phyloP scores from a whole-genome alignment of 805 yeast species.

The Geotrichum ghanense region DNA sequence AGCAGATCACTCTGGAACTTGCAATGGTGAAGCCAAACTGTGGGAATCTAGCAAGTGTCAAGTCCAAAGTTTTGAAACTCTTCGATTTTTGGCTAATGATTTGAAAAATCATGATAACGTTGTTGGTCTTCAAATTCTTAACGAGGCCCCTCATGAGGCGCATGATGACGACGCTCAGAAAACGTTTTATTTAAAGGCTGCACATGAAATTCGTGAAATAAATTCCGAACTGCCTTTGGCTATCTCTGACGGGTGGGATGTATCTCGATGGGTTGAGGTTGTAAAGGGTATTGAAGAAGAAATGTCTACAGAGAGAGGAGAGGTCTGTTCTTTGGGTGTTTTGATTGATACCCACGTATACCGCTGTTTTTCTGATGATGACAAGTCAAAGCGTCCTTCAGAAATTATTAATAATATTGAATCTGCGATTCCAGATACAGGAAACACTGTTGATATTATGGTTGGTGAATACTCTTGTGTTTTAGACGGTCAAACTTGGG shows the following conservation, averaged over 20 bases:
- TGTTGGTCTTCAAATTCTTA: constrained; percentile 73
- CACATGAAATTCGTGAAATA: constrained; percentile 42
- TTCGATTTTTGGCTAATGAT: constrained; percentile 54
- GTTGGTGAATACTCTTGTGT: constrained; percentile 92
- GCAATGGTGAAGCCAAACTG: constrained; percentile 46
- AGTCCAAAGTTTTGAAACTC: constrained; percentile 35
- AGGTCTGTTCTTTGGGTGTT: constrained; percentile 39
- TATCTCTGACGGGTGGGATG: constrained; percentile 93
- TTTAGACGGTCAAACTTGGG: constrained; percentile 68
- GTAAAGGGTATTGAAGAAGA: constrained; percentile 33
- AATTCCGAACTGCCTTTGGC: constrained; percentile 55
- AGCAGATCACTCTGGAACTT: constrained; percentile 73
- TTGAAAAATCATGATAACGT: constrained; percentile 51
- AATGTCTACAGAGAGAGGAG: constrained; percentile 15
- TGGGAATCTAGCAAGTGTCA: constrained; percentile 36
- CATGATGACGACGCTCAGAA: constrained; percentile 28
- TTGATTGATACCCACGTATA: constrained; percentile 79
- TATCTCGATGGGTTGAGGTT: constrained; percentile 67
- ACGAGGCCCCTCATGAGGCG: constrained; percentile 62
- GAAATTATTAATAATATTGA: constrained; percentile 49
- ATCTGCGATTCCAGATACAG: constrained; percentile 19
- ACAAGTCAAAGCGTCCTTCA: constrained; percentile 52
- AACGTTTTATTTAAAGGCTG: constrained; percentile 55
- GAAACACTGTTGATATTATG: constrained; percentile 48
- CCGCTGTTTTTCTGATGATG: constrained; percentile 72